Conservation (phyloP, 2,329 filamentous ascomycete genomes). For the Xylaria sp. region DNA sequence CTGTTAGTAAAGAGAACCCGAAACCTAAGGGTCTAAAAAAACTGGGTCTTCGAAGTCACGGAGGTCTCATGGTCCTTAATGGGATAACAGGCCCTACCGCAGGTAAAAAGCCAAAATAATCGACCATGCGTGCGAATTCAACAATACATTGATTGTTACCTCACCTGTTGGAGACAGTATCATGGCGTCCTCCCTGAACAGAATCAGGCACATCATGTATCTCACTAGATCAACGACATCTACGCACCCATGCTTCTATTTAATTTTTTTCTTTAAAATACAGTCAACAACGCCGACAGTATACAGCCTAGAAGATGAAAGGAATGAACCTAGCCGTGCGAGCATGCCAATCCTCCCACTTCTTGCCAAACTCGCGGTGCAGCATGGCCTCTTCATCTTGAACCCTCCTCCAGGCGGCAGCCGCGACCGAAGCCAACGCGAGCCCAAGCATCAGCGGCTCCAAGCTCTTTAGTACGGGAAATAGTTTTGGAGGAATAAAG, state of each 20-base stretch:
- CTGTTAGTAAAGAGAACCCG: no score
- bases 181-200: no score
- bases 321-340: slow-evolving; percentile 57
- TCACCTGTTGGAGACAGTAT: no score
- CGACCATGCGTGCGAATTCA: background rate
- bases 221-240: no score
- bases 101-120: background rate
- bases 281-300: background rate
- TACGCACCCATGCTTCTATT: background rate
- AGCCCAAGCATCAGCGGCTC: slow-evolving; percentile 19
- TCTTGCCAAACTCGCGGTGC: slow-evolving; percentile 49
- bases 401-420: slow-evolving; percentile 46
- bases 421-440: slow-evolving; percentile 34
- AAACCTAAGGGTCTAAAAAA: no score
- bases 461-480: slow-evolving; percentile 13
- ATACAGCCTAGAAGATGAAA: slow-evolving; percentile 42
- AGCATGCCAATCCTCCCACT: slow-evolving; percentile 56
- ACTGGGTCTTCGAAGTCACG: no score
- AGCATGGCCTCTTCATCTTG: slow-evolving; percentile 59
- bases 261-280: background rate
- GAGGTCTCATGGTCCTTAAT: no score
- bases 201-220: no score
- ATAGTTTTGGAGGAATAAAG: slow-evolving; percentile 42
- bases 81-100: no score
- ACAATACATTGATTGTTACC: no score